A percentile compares a stretch with the other conserved stretches of the same genome.
These are phyloP conservation scores for Eruca vesicaria DNA, from an alignment of 441 rosid genomes.

Conservation along the genomic window DNA sequence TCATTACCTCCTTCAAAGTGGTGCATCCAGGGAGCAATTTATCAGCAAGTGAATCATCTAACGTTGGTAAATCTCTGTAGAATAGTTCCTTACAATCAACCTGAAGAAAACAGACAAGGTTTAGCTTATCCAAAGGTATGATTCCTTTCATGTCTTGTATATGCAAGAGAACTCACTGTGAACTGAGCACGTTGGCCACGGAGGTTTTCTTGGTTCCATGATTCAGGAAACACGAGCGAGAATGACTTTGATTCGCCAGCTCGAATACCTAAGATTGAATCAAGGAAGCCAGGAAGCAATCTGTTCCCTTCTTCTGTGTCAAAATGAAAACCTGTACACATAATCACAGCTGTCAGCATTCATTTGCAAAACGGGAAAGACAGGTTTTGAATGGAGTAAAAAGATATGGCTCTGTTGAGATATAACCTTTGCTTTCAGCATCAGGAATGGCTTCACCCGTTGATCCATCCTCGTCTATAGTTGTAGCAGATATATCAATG, in stretches of 20 bases:
- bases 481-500: constrained; percentile 83
- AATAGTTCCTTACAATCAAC: constrained; percentile 86
- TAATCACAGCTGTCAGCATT: constrained; percentile 5
- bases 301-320: constrained; percentile 87
- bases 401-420: constrained; percentile 4
- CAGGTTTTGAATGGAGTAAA: background rate
- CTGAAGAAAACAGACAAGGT: constrained; percentile 34
- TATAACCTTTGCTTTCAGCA: constrained; percentile 88
- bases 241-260: constrained; percentile 81
- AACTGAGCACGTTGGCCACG: constrained; percentile 85
- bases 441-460: constrained; percentile 65
- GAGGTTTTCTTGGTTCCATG: constrained; percentile 88
- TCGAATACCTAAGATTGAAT: constrained; percentile 64
- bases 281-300: constrained; percentile 80
- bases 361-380: background rate
- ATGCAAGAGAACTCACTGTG: constrained; percentile 58
- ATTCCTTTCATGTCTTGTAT: background rate
- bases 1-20: constrained; percentile 64
- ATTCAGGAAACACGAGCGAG: constrained; percentile 73
- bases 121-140: constrained; percentile 5
- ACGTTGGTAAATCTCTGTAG: constrained; percentile 72
- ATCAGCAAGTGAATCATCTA: constrained; percentile 80
- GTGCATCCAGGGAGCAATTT: constrained; percentile 85
- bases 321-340: constrained; percentile 69
- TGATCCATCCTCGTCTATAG: constrained; percentile 55